Evolutionary conservation across 495 filamentous ascomycete species (phyloP).

Genomic region (Tuber microsphaerosporum): DNA sequence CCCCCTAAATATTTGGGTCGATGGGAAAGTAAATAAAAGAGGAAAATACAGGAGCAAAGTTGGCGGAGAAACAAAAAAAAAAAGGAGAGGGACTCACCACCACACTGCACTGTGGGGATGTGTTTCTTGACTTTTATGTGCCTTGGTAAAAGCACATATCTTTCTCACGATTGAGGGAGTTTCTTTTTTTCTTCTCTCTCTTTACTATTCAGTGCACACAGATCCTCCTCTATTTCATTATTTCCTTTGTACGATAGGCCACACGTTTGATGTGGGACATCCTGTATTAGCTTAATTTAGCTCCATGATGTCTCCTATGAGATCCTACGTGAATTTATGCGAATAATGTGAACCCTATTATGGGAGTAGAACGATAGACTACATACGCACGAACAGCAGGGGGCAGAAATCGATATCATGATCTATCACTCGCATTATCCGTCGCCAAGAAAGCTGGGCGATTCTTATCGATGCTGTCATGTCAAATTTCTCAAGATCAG

Average conservation of each 20-base stretch:
- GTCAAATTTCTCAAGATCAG: background rate
- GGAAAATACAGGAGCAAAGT: background rate
- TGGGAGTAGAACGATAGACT: background rate
- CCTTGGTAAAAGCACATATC: background rate
- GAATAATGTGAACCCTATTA: background rate
- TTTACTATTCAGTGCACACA: background rate
- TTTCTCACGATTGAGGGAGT: background rate
- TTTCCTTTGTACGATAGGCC: background rate
- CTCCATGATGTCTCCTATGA: background rate
- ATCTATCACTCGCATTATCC: background rate
- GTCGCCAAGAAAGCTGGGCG: background rate
- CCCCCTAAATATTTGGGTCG: background rate
- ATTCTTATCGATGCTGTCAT: background rate
- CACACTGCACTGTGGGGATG: background rate
- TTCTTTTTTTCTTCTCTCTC: background rate
- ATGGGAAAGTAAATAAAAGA: background rate
- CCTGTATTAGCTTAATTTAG: background rate
- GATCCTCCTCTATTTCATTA: background rate
- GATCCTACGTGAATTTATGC: background rate
- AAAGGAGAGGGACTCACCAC: background rate
- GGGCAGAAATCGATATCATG: background rate
- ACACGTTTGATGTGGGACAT: background rate
- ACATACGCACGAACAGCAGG: background rate
- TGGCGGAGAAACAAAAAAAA: background rate
- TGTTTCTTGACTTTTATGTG: background rate